Percentiles rank a stretch among this genome's conserved stretches.
phyloP scores from a whole-genome alignment of 257 asterid genomes.

The Rhazya stricta region DNA sequence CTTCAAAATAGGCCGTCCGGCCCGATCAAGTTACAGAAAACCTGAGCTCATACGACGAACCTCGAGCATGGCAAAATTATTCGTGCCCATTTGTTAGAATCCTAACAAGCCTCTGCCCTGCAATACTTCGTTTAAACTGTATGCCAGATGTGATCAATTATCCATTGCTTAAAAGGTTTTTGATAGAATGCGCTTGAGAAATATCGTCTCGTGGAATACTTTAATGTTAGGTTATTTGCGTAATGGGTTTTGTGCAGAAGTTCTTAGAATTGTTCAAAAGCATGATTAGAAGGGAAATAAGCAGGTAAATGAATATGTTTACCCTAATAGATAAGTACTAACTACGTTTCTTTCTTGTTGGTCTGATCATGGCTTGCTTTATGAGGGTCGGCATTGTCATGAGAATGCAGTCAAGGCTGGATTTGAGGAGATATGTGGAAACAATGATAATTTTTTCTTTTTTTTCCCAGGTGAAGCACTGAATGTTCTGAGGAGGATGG shows the following conservation, averaged over 20 bases:
- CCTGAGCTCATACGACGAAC: slow-evolving; percentile 39
- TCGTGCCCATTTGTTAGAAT: slow-evolving; percentile 58
- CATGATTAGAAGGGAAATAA: slow-evolving; percentile 42
- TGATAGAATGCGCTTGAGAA: slow-evolving; percentile 60
- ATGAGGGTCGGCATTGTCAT: slow-evolving; percentile 68
- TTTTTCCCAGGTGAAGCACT: slow-evolving; percentile 39
- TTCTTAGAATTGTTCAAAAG: slow-evolving; percentile 38
- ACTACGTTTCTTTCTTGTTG: slow-evolving; percentile 64
- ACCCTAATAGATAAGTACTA: slow-evolving; percentile 54
- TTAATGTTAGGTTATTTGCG: slow-evolving; percentile 65
- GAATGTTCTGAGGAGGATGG: slow-evolving; percentile 39
- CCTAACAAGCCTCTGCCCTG: slow-evolving; percentile 37
- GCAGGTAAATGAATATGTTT: not conserved
- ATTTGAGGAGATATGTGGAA: too few species aligned
- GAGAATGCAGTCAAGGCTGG: slow-evolving; percentile 68
- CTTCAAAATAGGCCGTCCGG: too few species aligned
- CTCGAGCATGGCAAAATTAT: slow-evolving; percentile 47
- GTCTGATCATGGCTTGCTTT: slow-evolving; percentile 44
- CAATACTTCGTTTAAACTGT: slow-evolving; percentile 49
- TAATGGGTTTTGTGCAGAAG: slow-evolving; percentile 39
- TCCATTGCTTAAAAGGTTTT: slow-evolving; percentile 54
- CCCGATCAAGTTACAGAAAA: slow-evolving; percentile 43
- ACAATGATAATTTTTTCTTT: too few species aligned
- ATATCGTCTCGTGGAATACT: slow-evolving; percentile 64
- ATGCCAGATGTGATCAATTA: slow-evolving; percentile 52